Evolutionary conservation across 2,329 filamentous ascomycete genomes (phyloP), one percentile per base, ranked within the genome.

Genomic region (Fusarium bactridioides): DNA sequence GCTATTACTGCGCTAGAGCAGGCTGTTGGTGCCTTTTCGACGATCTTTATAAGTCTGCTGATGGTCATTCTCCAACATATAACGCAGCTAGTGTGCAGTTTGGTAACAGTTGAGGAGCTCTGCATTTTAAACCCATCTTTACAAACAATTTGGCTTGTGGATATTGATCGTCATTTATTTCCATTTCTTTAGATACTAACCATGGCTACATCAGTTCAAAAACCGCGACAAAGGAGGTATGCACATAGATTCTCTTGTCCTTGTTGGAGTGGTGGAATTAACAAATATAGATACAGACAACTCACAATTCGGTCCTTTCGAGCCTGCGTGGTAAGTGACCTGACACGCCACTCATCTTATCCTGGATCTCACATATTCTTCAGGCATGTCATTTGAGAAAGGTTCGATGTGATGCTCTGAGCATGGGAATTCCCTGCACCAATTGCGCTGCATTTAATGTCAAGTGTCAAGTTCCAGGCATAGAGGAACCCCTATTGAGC

Each of bases 121-220:
- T 25, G 0, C 21, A 41, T n/a, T 6, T 41, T 40, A 12, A 5
- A 19, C 7, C 6, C 13, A 12, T 6, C 4, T 1, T 13, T 19
- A 13, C 16, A 25, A 1, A 44, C 10, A 19, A 16, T 41, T 41
- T 23, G 6, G 15, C 41, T 18, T 12, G 3, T 9, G 10, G 4
- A 7, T 33, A 25, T 25, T 19, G 7, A 25, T 9, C 4, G 12
- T 45, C 4, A 5, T 44, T 27, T 47, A 23, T 43, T 10, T 23
- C 4, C 5, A 10, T 16, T 27, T 11, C 9, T 29, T 21, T 4
- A 11, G 13, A 4, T 29, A 11, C 6, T 7, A 11, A n/a, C 7
- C 25, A 47, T 48, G 45, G 27, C 25, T n/a, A 16, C 45, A 29
- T n/a, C 45, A 48, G 4, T 29, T 12, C 19, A 29, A n/a, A 29